Conservation (phyloP, 1,284 basidiomycete genomes). For the Fomitopsis palustris region DNA sequence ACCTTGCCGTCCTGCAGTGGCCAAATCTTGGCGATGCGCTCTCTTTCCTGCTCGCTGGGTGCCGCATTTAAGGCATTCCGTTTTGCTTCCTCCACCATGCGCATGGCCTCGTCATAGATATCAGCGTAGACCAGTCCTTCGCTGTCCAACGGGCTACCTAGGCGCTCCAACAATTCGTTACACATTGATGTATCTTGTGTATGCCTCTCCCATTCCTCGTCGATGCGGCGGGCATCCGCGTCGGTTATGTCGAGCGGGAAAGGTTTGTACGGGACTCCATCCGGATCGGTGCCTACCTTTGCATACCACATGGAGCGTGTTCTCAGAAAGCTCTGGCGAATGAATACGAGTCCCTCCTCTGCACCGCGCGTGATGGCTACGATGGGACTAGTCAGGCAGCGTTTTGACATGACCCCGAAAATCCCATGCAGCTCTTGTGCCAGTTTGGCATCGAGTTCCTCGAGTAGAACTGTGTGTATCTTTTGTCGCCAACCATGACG, state of each 20-base stretch:
- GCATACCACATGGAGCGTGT: conserved; percentile 1
- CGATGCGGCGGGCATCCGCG: not conserved
- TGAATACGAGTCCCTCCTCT: not conserved
- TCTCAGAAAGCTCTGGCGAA: conserved; percentile 2
- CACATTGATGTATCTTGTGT: not conserved
- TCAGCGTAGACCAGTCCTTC: conserved; percentile 2
- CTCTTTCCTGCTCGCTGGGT: not conserved
- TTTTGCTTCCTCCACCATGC: not conserved
- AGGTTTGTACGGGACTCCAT: not conserved
- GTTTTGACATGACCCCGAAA: not conserved
- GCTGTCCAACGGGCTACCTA: not conserved
- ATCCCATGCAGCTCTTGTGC: not conserved
- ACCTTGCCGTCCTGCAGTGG: conserved; percentile 5
- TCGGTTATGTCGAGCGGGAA: conserved; percentile 7
- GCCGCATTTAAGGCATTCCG: not conserved
- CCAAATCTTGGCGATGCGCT: not conserved
- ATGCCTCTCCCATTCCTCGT: not conserved
- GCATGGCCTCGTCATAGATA: conserved; percentile 3
- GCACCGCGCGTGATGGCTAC: conserved; percentile 3
- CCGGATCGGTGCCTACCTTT: not conserved
- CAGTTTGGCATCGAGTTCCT: not conserved
- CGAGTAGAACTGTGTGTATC: not conserved
- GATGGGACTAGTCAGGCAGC: not conserved
- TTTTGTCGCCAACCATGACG: not conserved
- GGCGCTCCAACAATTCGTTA: not conserved